Conservation (phyloP, 1,284 basidiomycete species). For the Cryptococcus neoformans region DNA sequence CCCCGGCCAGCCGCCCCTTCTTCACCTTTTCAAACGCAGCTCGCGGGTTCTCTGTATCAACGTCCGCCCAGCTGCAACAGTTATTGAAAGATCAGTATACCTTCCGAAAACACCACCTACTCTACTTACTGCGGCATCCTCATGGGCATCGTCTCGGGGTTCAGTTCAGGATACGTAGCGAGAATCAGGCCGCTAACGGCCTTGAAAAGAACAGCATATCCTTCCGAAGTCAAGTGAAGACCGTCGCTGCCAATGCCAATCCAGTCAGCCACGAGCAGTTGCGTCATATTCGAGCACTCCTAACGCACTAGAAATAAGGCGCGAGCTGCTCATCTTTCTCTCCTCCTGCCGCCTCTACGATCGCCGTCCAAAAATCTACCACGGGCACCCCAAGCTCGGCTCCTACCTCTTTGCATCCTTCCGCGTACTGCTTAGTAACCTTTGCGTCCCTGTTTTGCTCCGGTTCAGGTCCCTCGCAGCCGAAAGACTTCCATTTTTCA, state of each 20-base stretch:
- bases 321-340: slow-evolving; percentile 53
- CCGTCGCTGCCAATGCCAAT: slow-evolving; percentile 58
- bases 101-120: neutral
- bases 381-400: slow-evolving; percentile 57
- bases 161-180: slow-evolving; percentile 63
- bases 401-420: slow-evolving; percentile 64
- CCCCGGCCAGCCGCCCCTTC: slow-evolving; percentile 15
- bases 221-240: slow-evolving; percentile 67
- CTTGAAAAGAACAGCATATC: slow-evolving; percentile 70
- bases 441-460: slow-evolving; percentile 60
- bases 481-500: slow-evolving; percentile 44
- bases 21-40: slow-evolving; percentile 15
- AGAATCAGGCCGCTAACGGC: slow-evolving; percentile 60
- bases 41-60: slow-evolving; percentile 21
- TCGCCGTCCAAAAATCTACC: slow-evolving; percentile 64
- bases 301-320: slow-evolving; percentile 40
- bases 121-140: slow-evolving; percentile 36
- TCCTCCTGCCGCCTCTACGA: slow-evolving; percentile 65
- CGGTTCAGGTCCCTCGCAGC: slow-evolving; percentile 26
- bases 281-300: neutral
- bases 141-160: slow-evolving; percentile 45
- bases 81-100: neutral
- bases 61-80: slow-evolving; percentile 21
- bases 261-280: neutral
- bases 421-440: slow-evolving; percentile 63